Evolutionary conservation across 805 yeast species (phyloP).

Genomic region (Candida palmyrensis): DNA sequence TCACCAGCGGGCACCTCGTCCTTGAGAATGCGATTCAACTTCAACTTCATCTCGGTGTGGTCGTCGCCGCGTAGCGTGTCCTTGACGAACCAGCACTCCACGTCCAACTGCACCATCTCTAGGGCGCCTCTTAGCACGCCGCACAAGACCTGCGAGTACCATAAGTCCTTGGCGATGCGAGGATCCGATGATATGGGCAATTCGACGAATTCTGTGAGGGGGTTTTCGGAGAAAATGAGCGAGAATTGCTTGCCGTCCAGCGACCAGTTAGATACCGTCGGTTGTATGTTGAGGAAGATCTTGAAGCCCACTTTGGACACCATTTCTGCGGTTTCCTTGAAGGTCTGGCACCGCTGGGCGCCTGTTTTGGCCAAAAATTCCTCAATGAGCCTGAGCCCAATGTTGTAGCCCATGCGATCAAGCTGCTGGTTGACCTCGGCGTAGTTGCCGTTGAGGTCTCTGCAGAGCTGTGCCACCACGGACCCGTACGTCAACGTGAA

Average conservation of each 20-base stretch:
- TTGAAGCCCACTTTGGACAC: conserved; percentile 86
- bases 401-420: conserved; percentile 92
- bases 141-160: conserved; percentile 89
- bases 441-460: conserved; percentile 75
- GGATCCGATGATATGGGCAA: conserved; percentile 68
- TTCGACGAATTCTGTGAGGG: conserved; percentile 92
- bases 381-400: conserved; percentile 86
- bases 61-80: conserved; percentile 83
- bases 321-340: conserved; percentile 84
- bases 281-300: conserved; percentile 78
- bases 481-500: conserved; percentile 95
- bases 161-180: conserved; percentile 61
- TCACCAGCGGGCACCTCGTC: conserved; percentile 98
- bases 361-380: conserved; percentile 89
- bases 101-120: conserved; percentile 93
- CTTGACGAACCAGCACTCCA: conserved; percentile 72
- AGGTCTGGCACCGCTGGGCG: conserved; percentile 71
- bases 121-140: conserved; percentile 90
- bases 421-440: conserved; percentile 75
- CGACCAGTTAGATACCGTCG: conserved; percentile 72
- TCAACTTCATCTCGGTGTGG: conserved; percentile 71
- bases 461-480: conserved; percentile 84
- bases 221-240: conserved; percentile 75
- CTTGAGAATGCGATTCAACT: conserved; percentile 64
- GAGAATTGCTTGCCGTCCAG: conserved; percentile 70